Base-by-base conservation (phyloP, 495 filamentous ascomycete species). In the Trichocladium antarcticum region DNA sequence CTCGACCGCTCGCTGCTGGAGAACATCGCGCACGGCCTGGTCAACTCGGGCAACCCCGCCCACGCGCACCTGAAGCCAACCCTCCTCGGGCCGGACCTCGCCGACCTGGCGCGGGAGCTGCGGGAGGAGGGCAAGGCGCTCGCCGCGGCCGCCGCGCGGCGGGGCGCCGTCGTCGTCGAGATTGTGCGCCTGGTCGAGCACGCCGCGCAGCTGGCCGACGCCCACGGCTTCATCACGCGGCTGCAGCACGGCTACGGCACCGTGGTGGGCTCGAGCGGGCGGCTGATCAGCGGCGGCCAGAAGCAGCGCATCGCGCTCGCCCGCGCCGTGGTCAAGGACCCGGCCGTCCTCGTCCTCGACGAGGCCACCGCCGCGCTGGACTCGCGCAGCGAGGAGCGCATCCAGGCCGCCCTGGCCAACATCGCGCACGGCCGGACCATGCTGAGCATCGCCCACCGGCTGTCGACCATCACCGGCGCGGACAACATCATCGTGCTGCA, bases 401-500 rank as follows among this genome's bases (percentile, higher is more conserved):
- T 97, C 5, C 89, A 96, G 66, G 80, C 80, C 37, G 90, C 90
- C 15, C 74, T 97, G n/a, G 86, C 90, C 54, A 79, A 75, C 37
- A 88, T 87, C 20, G 77, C 87, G 9, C 69, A 82, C 48, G 88
- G 87, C 20, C 76, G 90, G 38, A 97, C 90, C 1, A 95, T 88
- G 6, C 89, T 96, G 56, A 82, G 88, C 11, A 95, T 97, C 60
- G 89, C 89, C 17, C 90, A 97, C 64, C 80, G 89, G 40, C 73
- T 97, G 8, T 89, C 84, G 1, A 97, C 89, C 15, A 89, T 95
- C 68, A 89, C 84, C 60, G 74, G 80, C 39, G 88, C 88, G 0
- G 82, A 94, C 58, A 94, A 90, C 55, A 97, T 97, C 53, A 85
- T 95, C 15, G 87, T 94, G 49, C 84, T 97, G 77, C 74, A 78